phyloP scores from a whole-genome alignment of 768 basidiomycete species.

The Pleurotus tuber-regium region DNA sequence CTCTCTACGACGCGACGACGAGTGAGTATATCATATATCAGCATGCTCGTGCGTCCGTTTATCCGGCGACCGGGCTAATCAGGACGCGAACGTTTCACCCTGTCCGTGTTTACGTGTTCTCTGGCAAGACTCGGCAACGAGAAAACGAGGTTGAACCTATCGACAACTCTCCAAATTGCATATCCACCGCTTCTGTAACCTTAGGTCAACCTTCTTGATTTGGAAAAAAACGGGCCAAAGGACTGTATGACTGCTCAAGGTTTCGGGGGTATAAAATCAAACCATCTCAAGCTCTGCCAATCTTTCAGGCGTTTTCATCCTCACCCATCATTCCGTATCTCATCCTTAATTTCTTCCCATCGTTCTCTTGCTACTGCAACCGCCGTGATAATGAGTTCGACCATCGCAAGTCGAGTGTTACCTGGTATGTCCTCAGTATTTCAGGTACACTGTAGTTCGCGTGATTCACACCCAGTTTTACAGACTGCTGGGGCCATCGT shows the following conservation, averaged over 20 bases:
- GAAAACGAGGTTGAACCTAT: too few relatives aligned
- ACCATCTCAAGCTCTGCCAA: not conserved
- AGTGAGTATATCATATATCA: not conserved
- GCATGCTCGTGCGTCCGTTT: not conserved
- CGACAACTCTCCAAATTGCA: too few relatives aligned
- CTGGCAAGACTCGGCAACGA: not conserved
- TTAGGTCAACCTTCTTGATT: slow-evolving; percentile 1
- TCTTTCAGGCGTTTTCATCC: not conserved
- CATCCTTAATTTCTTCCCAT: not conserved
- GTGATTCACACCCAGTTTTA: not conserved
- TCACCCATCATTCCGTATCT: slow-evolving; percentile 1
- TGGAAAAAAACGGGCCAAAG: slow-evolving; percentile 1
- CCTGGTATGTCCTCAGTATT: slow-evolving; percentile 27
- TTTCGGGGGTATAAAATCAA: slow-evolving; percentile 3
- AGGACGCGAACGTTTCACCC: slow-evolving; percentile 9
- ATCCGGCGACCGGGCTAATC: slow-evolving; percentile 7
- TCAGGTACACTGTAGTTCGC: not conserved
- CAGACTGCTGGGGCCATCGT: slow-evolving; percentile 70
- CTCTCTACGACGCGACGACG: not conserved
- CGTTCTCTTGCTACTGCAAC: not conserved
- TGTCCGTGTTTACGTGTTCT: slow-evolving; percentile 1
- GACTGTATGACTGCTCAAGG: slow-evolving; percentile 1
- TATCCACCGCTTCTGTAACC: not conserved
- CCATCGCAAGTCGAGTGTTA: slow-evolving; percentile 17
- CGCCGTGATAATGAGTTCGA: not conserved